Base-by-base conservation (phyloP, 1,139 yeast species). In the Saccharomyces hybrid region DNA sequence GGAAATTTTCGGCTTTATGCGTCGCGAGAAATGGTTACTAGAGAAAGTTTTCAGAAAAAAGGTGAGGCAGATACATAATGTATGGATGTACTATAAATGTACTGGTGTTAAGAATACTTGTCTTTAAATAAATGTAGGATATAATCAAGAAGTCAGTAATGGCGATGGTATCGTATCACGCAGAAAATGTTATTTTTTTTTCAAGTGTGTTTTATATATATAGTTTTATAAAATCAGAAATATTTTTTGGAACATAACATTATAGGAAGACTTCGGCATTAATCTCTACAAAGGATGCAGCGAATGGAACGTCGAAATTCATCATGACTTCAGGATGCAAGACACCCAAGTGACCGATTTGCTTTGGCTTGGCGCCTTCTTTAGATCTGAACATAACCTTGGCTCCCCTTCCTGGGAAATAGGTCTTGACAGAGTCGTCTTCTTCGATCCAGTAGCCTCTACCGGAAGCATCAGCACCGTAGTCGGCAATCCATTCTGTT, bases 331-430 rank as follows among this genome's bases (percentile, higher is more conserved):
- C 90, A 41, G 99, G 99, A 72, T 95, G 99, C 67, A 95, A 78
- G 56, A 90, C 97, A 70, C 99, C 99, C 63, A 95, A 77, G 51
- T 83, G 75, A 62, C 99, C 99, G 66, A 95, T 80, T 53, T 76
- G 81, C 61, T 77, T 73, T 28, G 77, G 79, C 48, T 78, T 74
- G 27, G 72, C 84, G 56, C 82, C 86, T 59, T 81, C 80, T 57
- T 75, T 78, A 56, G 79, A 74, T 75, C 96, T 82, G 76, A 83
- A 87, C 73, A 79, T 81, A 58, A 95, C 79, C 66, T 81, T 83
- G 51, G 99, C 99, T 59, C 97, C 98, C 77, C 99, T 86, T 51
- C 98, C 99, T 48, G 97, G 96, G 86, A 95, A 93, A 75, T 80
- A 95, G 57, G 95, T 87, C 52, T 82, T 76, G 68, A 83, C 79